Evolutionary conservation across 164 flowering plant species (phyloP).

Genomic region (Paratinospora sagittata): DNA sequence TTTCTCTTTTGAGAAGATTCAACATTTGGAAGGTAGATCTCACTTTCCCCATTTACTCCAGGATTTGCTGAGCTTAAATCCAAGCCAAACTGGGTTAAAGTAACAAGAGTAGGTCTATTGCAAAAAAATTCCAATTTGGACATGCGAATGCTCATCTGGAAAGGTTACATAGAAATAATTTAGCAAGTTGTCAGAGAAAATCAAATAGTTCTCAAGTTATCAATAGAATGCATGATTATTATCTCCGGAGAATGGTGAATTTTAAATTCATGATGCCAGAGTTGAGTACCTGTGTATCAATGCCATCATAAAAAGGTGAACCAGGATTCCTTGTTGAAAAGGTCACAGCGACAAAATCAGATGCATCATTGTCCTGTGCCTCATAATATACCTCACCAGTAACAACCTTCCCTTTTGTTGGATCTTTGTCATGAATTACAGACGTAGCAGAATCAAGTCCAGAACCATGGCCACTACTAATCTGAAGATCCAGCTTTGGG

Average conservation of each 20-base stretch:
- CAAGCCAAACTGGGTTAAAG: slow-evolving; percentile 82
- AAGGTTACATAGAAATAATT: slow-evolving; percentile 6
- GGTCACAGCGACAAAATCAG: slow-evolving; percentile 74
- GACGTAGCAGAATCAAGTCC: slow-evolving; percentile 34
- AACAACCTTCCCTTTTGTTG: slow-evolving; percentile 30
- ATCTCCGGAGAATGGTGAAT: not conserved
- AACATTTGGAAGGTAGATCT: slow-evolving; percentile 18
- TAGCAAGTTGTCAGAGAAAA: not conserved
- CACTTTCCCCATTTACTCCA: slow-evolving; percentile 14
- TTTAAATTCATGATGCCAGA: slow-evolving; percentile 1
- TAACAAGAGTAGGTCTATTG: slow-evolving; percentile 92
- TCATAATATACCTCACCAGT: slow-evolving; percentile 65
- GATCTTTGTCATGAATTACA: slow-evolving; percentile 35
- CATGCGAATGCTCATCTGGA: slow-evolving; percentile 92
- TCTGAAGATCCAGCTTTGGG: slow-evolving; percentile 8
- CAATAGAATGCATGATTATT: not conserved
- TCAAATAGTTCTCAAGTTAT: not conserved
- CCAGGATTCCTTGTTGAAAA: slow-evolving; percentile 55
- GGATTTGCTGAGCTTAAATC: slow-evolving; percentile 45
- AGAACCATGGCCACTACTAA: slow-evolving; percentile 10
- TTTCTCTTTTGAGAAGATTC: slow-evolving; percentile 30
- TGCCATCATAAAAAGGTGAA: slow-evolving; percentile 75
- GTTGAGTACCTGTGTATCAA: slow-evolving; percentile 74
- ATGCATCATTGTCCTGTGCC: slow-evolving; percentile 50
- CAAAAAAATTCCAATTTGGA: slow-evolving; percentile 87